Evolutionary conservation across 768 basidiomycete genomes (phyloP).

Genomic region (Thelephora aurantiotincta): DNA sequence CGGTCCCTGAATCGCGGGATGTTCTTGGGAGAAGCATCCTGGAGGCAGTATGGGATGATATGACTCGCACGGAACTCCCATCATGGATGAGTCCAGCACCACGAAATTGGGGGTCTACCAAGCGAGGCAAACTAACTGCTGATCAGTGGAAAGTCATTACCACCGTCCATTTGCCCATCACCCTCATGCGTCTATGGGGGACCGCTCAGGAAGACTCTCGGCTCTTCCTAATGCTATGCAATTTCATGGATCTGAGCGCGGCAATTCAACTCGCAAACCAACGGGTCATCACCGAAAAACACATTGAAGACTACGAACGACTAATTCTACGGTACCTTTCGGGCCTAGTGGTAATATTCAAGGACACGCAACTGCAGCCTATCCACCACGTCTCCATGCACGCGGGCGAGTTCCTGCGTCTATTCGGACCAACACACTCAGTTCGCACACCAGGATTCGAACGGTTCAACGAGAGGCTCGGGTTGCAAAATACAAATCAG

Average conservation of each 20-base stretch:
- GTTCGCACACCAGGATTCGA: background rate
- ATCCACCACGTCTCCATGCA: conserved; percentile 30
- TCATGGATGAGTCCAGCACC: conserved; percentile 19
- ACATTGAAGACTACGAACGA: conserved; percentile 13
- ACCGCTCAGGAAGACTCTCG: conserved; percentile 7
- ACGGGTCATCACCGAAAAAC: conserved; percentile 10
- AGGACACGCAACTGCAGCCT: conserved; percentile 13
- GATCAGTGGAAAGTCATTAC: conserved; percentile 22
- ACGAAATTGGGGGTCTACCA: conserved; percentile 17
- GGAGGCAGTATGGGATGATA: conserved; percentile 17
- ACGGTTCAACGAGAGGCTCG: background rate
- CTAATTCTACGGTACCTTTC: conserved; percentile 20
- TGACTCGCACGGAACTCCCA: conserved; percentile 15
- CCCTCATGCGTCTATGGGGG: conserved; percentile 22
- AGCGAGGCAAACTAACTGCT: conserved; percentile 20
- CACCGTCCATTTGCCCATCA: conserved; percentile 19
- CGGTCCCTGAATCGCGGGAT: background rate
- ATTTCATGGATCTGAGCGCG: conserved; percentile 18
- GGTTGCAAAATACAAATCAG: background rate
- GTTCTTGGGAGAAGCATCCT: conserved; percentile 19
- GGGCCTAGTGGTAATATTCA: conserved; percentile 17
- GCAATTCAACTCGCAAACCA: conserved; percentile 11
- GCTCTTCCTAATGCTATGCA: conserved; percentile 10
- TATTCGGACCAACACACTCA: conserved; percentile 5
- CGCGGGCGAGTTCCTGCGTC: conserved; percentile 15